These are phyloP conservation scores for Dalbergia cochinchinensis DNA, from an alignment of 306 rosid species.

Conservation along the genomic window DNA sequence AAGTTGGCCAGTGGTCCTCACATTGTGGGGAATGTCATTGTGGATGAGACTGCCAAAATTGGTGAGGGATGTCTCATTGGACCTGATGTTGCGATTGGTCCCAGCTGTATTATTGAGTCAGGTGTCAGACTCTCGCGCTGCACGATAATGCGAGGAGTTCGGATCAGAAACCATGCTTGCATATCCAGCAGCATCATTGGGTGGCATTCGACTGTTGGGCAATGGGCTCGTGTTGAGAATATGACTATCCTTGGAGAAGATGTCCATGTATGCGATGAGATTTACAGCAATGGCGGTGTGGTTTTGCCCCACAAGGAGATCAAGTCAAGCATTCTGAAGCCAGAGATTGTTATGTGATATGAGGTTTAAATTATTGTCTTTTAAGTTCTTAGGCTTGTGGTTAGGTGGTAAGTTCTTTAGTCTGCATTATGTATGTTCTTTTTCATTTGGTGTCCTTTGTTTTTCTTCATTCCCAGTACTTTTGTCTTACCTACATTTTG, in stretches of 20 bases:
- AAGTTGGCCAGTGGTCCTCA: slow-evolving; percentile 79
- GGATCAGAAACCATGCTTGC: slow-evolving; percentile 90
- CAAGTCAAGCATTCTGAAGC: slow-evolving; percentile 93
- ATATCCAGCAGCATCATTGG: slow-evolving; percentile 93
- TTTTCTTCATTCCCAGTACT: not conserved
- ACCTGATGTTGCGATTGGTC: slow-evolving; percentile 98
- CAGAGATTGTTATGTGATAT: slow-evolving; percentile 87
- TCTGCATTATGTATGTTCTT: slow-evolving; percentile 36
- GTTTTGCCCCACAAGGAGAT: slow-evolving; percentile 99
- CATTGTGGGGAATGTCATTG: slow-evolving; percentile 91
- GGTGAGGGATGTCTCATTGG: slow-evolving; percentile 99
- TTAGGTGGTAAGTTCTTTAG: slow-evolving; percentile 38
- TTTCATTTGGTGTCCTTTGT: slow-evolving; percentile 1
- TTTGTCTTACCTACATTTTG: slow-evolving; percentile 29
- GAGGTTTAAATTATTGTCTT: slow-evolving; percentile 39
- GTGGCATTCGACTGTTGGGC: slow-evolving; percentile 98
- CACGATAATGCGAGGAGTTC: slow-evolving; percentile 91
- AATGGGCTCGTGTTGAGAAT: slow-evolving; percentile 97
- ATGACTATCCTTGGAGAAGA: slow-evolving; percentile 98
- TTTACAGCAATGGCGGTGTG: slow-evolving; percentile 95
- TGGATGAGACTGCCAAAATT: slow-evolving; percentile 84
- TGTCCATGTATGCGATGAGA: slow-evolving; percentile 90
- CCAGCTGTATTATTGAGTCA: slow-evolving; percentile 84
- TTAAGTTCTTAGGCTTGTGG: slow-evolving; percentile 31
- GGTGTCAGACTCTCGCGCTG: slow-evolving; percentile 97